A percentile compares a stretch with the other conserved stretches of the same genome.
phyloP scores from a whole-genome alignment of 2,329 filamentous ascomycete species.

The Alternaria ethzedia region DNA sequence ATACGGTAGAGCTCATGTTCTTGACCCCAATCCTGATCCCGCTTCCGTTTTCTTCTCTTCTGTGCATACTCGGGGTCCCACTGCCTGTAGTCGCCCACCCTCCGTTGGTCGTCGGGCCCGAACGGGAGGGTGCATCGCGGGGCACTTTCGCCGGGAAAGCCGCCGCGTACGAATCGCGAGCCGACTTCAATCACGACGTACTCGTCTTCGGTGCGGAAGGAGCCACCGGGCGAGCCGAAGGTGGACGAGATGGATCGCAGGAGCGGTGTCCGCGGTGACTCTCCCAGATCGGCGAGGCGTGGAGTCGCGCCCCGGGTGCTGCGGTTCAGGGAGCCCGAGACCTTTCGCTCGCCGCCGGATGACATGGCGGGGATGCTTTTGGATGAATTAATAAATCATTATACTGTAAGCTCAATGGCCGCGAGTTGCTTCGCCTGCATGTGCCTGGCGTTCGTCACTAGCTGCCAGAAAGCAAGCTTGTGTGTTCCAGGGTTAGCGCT shows the following conservation, averaged over 20 bases:
- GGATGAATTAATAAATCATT: background rate
- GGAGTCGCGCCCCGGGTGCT: slow-evolving; percentile 40
- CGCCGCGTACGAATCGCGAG: slow-evolving; percentile 76
- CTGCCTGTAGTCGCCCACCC: slow-evolving; percentile 80
- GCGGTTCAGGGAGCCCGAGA: slow-evolving; percentile 36
- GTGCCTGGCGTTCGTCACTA: background rate
- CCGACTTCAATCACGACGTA: slow-evolving; percentile 86
- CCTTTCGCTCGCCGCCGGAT: slow-evolving; percentile 42
- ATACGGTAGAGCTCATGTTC: slow-evolving; percentile 78
- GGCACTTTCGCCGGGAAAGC: slow-evolving; percentile 82
- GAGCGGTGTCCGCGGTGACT: slow-evolving; percentile 54
- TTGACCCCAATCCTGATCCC: slow-evolving; percentile 65
- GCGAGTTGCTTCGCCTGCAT: background rate
- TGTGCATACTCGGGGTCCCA: slow-evolving; percentile 65
- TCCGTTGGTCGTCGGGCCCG: slow-evolving; percentile 75
- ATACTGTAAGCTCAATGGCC: background rate
- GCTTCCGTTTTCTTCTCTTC: slow-evolving; percentile 56
- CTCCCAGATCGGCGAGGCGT: slow-evolving; percentile 44
- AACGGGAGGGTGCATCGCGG: slow-evolving; percentile 76
- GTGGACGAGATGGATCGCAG: slow-evolving; percentile 65
- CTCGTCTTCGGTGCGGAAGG: slow-evolving; percentile 72
- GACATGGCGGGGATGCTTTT: slow-evolving; percentile 3
- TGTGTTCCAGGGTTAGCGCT: slow-evolving; percentile 4
- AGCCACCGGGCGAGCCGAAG: slow-evolving; percentile 63
- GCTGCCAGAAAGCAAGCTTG: background rate